Evolutionary conservation across 352 stramenopile species (phyloP).

Genomic region (Plasmopara muralis): DNA sequence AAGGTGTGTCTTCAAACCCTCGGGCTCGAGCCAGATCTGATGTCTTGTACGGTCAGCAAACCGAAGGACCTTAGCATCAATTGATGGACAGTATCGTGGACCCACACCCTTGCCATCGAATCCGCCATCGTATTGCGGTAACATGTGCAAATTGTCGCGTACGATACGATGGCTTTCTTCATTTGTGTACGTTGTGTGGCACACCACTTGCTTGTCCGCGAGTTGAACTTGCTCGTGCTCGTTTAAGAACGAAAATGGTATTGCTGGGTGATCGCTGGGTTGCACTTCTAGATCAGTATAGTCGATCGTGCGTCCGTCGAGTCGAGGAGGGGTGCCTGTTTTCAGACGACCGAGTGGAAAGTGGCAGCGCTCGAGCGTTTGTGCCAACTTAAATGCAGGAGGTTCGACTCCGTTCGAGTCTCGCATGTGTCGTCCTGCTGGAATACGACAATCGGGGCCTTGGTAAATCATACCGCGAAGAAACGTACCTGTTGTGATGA

Average conservation of each 20-base stretch:
- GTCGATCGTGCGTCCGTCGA: slow-evolving; percentile 94
- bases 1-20: slow-evolving; percentile 94
- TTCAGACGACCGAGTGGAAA: slow-evolving; percentile 95
- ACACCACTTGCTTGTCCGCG: slow-evolving; percentile 81
- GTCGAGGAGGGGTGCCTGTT: slow-evolving; percentile 95
- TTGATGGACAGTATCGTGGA: slow-evolving; percentile 94
- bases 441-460: slow-evolving; percentile 85
- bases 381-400: slow-evolving; percentile 90
- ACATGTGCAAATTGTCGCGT: slow-evolving; percentile 88
- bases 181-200: slow-evolving; percentile 95
- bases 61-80: slow-evolving; percentile 93
- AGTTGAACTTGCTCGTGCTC: slow-evolving; percentile 60
- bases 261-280: slow-evolving; percentile 87
- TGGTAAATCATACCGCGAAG: slow-evolving; percentile 95
- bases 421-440: slow-evolving; percentile 90
- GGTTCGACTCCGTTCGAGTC: slow-evolving; percentile 86
- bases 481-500: slow-evolving; percentile 99
- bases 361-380: slow-evolving; percentile 89
- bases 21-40: slow-evolving; percentile 97
- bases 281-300: slow-evolving; percentile 89
- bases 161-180: slow-evolving; percentile 93
- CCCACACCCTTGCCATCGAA: slow-evolving; percentile 59
- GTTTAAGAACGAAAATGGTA: slow-evolving; percentile 94
- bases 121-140: slow-evolving; percentile 90
- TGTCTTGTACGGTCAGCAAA: slow-evolving; percentile 71